Base-by-base conservation (phyloP, 495 filamentous ascomycete species). In the Sphaerosporella brunnea region DNA sequence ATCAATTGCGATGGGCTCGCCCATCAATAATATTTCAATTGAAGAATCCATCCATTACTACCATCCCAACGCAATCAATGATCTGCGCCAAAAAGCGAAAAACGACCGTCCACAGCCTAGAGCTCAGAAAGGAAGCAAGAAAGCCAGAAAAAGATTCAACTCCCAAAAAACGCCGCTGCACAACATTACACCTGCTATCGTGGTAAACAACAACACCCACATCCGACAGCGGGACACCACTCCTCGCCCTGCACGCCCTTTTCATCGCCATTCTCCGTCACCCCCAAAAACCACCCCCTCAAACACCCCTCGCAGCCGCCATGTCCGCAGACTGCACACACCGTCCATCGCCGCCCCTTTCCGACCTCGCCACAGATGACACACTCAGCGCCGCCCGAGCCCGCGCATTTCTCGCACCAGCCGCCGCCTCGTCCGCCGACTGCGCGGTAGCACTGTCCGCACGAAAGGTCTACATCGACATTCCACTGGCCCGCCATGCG, bases 151-250 rank as follows among this genome's bases (percentile, higher is more conserved):
- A n/a, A n/a, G n/a, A n/a, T n/a, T n/a, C n/a, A n/a, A n/a, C n/a
- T n/a, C n/a, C n/a, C n/a, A n/a, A n/a, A n/a, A n/a, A n/a, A n/a
- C n/a, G n/a, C n/a, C n/a, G n/a, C n/a, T n/a, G n/a, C n/a, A n/a
- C n/a, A n/a, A n/a, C n/a, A n/a, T n/a, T n/a, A n/a, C n/a, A 37
- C 21, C 40, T 13, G 13, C 36, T 42, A 26, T 25, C 28, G 26
- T 2, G 58, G 53, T n/a, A 60, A 48, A 46, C 58, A 61, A n/a
- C 47, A 47, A 35, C 59, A 56, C 24, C 55, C 58, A 41, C 58
- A 61, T 18, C 58, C 58, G 5, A 60, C 57, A 0, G 50, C 53
- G 9, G 58, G 53, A 47, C 58, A 61, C 2, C 19, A 10, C 28
- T 30, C 49, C 23, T 23, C 38, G 19, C 35, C 49, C 18, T 30